These are phyloP conservation scores for Paratinospora sagittata DNA, from an alignment of 164 flowering plant species.

Conservation along the genomic window DNA sequence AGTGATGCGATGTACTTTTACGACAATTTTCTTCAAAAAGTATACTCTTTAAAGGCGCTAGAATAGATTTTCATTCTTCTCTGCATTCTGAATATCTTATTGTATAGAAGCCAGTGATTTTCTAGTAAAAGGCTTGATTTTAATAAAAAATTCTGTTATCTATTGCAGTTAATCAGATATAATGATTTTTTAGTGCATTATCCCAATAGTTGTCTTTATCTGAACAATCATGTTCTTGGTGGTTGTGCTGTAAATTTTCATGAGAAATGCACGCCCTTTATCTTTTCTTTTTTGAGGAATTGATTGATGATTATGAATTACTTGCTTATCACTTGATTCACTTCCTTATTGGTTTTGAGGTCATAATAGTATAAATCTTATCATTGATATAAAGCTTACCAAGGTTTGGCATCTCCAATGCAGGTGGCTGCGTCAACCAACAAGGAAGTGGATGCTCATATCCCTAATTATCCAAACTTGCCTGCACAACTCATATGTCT, in stretches of 20 bases:
- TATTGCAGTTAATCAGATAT: not conserved
- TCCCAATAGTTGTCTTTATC: not conserved
- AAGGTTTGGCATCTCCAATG: not conserved
- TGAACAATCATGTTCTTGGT: not conserved
- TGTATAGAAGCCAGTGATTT: not conserved
- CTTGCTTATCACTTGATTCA: not conserved
- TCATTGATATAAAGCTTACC: not conserved
- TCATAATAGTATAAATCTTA: not conserved
- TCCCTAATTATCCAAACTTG: conserved; percentile 82
- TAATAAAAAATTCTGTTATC: not conserved
- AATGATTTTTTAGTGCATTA: not conserved
- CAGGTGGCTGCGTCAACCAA: conserved; percentile 91
- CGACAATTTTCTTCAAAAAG: not conserved
- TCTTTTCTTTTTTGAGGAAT: not conserved
- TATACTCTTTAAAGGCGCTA: not conserved
- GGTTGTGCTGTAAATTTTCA: not conserved
- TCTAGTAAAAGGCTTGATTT: not conserved
- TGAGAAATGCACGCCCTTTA: not conserved
- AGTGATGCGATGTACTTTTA: not conserved
- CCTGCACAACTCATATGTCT: conserved; percentile 88
- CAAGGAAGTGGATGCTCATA: conserved; percentile 81
- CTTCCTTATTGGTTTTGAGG: not conserved
- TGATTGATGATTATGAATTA: not conserved
- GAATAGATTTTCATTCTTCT: too few relatives aligned
- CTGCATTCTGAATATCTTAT: too few relatives aligned